These are phyloP conservation scores for Cyberlindnera xishuangbannaensis DNA, from an alignment of 805 yeast species.

Conservation along the genomic window DNA sequence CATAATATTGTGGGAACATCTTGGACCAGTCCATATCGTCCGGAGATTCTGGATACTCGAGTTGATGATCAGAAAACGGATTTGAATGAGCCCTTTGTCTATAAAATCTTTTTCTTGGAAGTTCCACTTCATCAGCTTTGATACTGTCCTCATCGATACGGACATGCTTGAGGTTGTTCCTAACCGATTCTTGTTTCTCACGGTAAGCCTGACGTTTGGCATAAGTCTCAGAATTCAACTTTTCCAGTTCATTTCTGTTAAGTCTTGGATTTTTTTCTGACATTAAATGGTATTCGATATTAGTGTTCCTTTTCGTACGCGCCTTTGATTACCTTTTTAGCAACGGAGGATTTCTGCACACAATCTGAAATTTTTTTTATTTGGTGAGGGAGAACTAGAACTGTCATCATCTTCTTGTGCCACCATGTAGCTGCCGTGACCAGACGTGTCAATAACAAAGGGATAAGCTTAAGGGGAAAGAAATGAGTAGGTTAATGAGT, in stretches of 20 bases:
- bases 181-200: slow-evolving; percentile 41
- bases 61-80: slow-evolving; percentile 91
- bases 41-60: slow-evolving; percentile 83
- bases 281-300: neutral
- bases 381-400: neutral
- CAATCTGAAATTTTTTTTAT: too few species aligned
- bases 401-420: too few species aligned
- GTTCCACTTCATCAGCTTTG: slow-evolving; percentile 30
- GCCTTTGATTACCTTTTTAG: too few species aligned
- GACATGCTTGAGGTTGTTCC: slow-evolving; percentile 43
- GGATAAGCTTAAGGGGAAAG: neutral
- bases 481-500: too few species aligned
- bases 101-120: slow-evolving; percentile 83
- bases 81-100: slow-evolving; percentile 97
- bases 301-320: too few species aligned
- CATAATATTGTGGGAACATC: slow-evolving; percentile 59
- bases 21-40: slow-evolving; percentile 81
- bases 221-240: slow-evolving; percentile 18
- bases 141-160: slow-evolving; percentile 33
- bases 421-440: neutral
- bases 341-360: too few species aligned
- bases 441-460: neutral
- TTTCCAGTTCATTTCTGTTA: slow-evolving; percentile 19
- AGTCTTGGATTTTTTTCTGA: slow-evolving; percentile 3
- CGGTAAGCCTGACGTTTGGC: slow-evolving; percentile 35